Base-by-base conservation (phyloP, 2,329 filamentous ascomycete species). In the Calonectria crousiana region DNA sequence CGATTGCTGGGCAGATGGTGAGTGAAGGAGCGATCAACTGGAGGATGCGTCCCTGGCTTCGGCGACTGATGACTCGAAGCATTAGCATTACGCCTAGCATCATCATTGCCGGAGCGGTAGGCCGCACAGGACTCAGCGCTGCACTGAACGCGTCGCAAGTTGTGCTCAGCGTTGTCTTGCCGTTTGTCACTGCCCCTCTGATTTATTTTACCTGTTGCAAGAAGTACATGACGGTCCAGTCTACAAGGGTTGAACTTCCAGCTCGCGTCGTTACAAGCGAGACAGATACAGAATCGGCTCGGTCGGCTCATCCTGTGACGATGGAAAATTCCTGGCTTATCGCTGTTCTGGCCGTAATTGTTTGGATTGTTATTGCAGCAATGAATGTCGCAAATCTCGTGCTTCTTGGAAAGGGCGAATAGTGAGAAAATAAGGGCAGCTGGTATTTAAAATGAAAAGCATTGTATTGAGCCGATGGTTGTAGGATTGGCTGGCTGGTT, bases 1-100 rank as follows among this genome's bases (percentile, higher is more conserved):
- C 95, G 1, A 97, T 98, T 78, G 91, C 95, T 0, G 95, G 95
- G 0, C 95, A 98, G 83, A 97, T 98, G 92, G 93, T 98, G 28
- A 93, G 92, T 75, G 95, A 97, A 83, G 95, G 95, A 9, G 94
- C 95, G 74, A 84, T 98, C 56, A 91, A 92, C 60, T 95, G 95
- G 94, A 91, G 86, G 6, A 84, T 96, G 38, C 88, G 89, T 74
- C 95, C 95, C 0, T 98, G 95, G 95, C 80, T 96, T 13, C 92
- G 95, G 3, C 90, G 95, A 14, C 89, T 97, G 5, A 84, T 96
- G 65, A 97, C 95, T 0, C 90, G 95, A 32, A 91, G 90, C 65
- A 94, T 98, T 82, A 95, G 93, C 80, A 95, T 98, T 82, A 92
- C 92, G 1, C 95, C 95, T 0, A 93, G 91, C 73, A 95, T 98